A percentile compares a stretch with the other conserved stretches of the same genome.
Evolutionary conservation across 306 rosid genomes (phyloP).

Genomic region (Quercus berberidifolia): DNA sequence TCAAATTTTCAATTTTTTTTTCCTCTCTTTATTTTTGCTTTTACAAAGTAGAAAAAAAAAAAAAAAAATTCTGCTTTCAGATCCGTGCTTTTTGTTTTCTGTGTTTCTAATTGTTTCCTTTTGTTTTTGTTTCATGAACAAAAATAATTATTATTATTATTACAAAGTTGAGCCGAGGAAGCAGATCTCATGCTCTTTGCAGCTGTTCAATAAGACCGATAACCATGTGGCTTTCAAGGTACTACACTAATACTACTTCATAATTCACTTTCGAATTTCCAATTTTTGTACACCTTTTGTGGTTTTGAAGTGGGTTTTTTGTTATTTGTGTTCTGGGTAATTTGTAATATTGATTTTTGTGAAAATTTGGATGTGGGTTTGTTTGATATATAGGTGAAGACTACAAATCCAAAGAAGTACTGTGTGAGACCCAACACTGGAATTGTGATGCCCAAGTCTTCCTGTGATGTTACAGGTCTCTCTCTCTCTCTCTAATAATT

Average conservation of each 20-base stretch:
- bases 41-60: background rate
- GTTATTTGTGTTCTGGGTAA: slow-evolving; percentile 1
- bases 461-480: slow-evolving; percentile 74
- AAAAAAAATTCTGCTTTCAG: slow-evolving; percentile 10
- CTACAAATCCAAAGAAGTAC: slow-evolving; percentile 91
- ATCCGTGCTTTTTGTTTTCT: slow-evolving; percentile 22
- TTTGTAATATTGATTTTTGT: slow-evolving; percentile 29
- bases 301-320: background rate
- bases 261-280: slow-evolving; percentile 11
- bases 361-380: slow-evolving; percentile 25
- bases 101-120: slow-evolving; percentile 25
- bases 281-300: background rate
- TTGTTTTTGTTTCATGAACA: background rate
- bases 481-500: slow-evolving; percentile 3
- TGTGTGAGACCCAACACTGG: slow-evolving; percentile 98
- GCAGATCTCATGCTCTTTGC: slow-evolving; percentile 93
- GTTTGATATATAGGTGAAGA: slow-evolving; percentile 58
- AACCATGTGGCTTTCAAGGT: slow-evolving; percentile 82
- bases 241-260: background rate
- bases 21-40: background rate
- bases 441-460: slow-evolving; percentile 77
- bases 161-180: slow-evolving; percentile 29
- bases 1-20: background rate
- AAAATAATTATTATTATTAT: background rate
- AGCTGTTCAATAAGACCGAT: slow-evolving; percentile 64